phyloP scores from a whole-genome alignment of 257 asterid genomes.

The Solanum lycopersicoides region DNA sequence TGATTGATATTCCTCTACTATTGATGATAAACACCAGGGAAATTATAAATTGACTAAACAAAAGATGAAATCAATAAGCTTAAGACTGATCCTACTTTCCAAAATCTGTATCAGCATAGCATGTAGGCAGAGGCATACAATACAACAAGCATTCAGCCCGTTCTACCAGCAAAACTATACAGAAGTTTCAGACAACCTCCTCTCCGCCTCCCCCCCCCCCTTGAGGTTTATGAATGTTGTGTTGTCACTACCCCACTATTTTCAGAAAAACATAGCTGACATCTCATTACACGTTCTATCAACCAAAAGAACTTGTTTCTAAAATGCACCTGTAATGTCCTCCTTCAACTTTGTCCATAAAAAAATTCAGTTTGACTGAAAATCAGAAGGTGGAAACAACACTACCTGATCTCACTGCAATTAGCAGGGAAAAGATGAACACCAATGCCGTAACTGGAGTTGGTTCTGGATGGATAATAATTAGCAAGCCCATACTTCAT shows the following conservation, averaged over 20 bases:
- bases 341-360: background rate
- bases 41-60: background rate
- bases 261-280: background rate
- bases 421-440: conserved; percentile 66
- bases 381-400: conserved; percentile 1
- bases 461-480: conserved; percentile 21
- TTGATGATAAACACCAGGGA: background rate
- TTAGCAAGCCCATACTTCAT: conserved; percentile 56
- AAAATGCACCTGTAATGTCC: background rate
- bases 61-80: background rate
- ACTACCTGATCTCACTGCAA: conserved; percentile 64
- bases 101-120: background rate
- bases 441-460: conserved; percentile 42
- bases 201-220: background rate
- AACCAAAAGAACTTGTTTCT: background rate
- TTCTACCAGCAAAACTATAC: background rate
- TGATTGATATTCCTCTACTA: background rate
- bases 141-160: background rate
- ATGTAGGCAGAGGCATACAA: background rate
- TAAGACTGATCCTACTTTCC: background rate
- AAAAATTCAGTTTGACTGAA: background rate
- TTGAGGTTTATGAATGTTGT: background rate
- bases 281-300: background rate
- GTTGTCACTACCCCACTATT: background rate
- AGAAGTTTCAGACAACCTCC: background rate